Evolutionary conservation across 768 basidiomycete species (phyloP).

Genomic region (Leccinum subtestaceum): DNA sequence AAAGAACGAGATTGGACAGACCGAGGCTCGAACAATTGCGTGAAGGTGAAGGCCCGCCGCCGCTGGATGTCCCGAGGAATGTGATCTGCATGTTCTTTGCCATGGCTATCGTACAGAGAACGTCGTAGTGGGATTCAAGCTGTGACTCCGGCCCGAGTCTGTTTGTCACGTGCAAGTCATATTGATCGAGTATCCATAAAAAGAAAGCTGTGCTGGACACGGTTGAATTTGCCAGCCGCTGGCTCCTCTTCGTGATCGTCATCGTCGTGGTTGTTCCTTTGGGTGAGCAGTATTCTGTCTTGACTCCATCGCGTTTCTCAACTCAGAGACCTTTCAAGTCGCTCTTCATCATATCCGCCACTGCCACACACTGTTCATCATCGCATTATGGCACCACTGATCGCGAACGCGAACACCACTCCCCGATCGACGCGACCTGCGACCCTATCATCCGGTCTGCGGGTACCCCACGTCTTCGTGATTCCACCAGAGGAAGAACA

Average conservation of each 20-base stretch:
- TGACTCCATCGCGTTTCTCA: not conserved
- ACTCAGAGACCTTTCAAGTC: conserved; percentile 10
- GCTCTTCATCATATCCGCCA: conserved; percentile 5
- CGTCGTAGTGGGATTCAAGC: not conserved
- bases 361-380: not conserved
- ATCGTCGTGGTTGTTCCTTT: conserved; percentile 6
- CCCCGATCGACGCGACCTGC: conserved; percentile 18
- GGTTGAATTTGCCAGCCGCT: conserved; percentile 22
- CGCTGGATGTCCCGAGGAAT: conserved; percentile 75
- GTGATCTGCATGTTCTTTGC: conserved; percentile 50
- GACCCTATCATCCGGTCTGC: conserved; percentile 7
- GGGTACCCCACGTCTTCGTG: conserved; percentile 52
- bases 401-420: conserved; percentile 10
- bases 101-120: conserved; percentile 25
- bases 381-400: conserved; percentile 11
- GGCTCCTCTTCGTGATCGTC: conserved; percentile 5
- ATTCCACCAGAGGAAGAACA: conserved; percentile 59
- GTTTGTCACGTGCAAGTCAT: conserved; percentile 16
- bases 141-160: not conserved
- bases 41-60: conserved; percentile 70
- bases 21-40: conserved; percentile 72
- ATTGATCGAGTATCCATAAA: conserved; percentile 16
- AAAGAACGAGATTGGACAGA: conserved; percentile 5
- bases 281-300: conserved; percentile 12
- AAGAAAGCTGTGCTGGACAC: conserved; percentile 13